These are phyloP conservation scores for Ophiorrhiza pumila DNA, from an alignment of 257 asterid genomes.

Conservation along the genomic window DNA sequence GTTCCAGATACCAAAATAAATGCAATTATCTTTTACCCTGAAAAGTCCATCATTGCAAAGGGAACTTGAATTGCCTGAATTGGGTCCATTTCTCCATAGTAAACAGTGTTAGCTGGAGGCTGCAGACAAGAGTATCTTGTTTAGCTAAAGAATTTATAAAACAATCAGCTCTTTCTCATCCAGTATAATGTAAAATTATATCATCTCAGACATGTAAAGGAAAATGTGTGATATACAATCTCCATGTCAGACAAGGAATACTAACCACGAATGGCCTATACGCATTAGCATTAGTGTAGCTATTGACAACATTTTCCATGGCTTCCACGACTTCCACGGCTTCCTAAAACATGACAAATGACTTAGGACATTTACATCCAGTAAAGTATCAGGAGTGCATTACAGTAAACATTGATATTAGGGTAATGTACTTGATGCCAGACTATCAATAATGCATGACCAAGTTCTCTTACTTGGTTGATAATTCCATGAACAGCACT, in stretches of 20 bases:
- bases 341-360: constrained; percentile 12
- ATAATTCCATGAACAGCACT: constrained; percentile 1
- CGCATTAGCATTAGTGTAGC: neutral
- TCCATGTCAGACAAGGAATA: neutral
- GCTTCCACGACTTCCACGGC: neutral
- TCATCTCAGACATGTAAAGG: neutral
- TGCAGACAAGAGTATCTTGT: constrained; percentile 4
- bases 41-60: neutral
- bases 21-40: constrained; percentile 9
- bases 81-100: neutral
- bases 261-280: constrained; percentile 14
- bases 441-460: neutral
- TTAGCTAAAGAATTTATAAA: neutral
- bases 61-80: neutral
- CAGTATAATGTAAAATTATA: neutral
- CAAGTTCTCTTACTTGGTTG: constrained; percentile 15
- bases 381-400: neutral
- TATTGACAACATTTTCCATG: neutral
- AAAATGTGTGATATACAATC: neutral
- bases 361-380: neutral
- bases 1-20: neutral
- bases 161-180: neutral
- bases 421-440: neutral
- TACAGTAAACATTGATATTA: neutral
- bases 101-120: constrained; percentile 1